Base-by-base conservation (phyloP, 225 moss, liverwort and hornwort species). In the Polytrichum formosum region DNA sequence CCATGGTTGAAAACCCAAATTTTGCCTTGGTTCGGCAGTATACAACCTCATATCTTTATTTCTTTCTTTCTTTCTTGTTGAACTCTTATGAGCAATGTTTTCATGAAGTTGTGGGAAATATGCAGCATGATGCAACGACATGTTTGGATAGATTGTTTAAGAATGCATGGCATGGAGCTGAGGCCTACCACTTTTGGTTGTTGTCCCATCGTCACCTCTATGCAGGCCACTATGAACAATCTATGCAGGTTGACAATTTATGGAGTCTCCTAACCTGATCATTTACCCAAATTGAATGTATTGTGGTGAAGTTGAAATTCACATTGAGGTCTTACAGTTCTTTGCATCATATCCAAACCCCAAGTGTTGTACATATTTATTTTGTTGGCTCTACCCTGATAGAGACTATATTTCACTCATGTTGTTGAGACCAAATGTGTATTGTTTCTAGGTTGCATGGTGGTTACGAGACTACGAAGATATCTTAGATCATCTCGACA, bases 101-200 rank as follows among this genome's bases (percentile, higher is more conserved):
- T 22, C 60, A 8, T 26, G 26, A 22, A 61, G 10, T n/a, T 21
- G 60, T n/a, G 21, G 7, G 60, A 26, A 28, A 64, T 9, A 27
- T 83, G 77, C 76, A 94, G 94, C 75, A 81, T 62, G 85, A 91
- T 35, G 83, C 81, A 69, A 82, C 86, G 27, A 37, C 78, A 74
- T 80, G 65, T 1, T 71, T 81, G 66, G 80, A 97, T 64, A 80
- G 60, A 64, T 80, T 82, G 22, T 63, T 82, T 22, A 87, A 86
- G 66, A 72, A 90, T 67, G 77, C 90, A 1, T 95, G 95, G 95
- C 93, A 94, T 83, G 94, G 89, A 78, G 96, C 96, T 25, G 92
- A 97, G 74, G 96, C 92, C 18, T 97, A 92, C 77, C 96, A 97
- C 69, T 82, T 93, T 65, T 97, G 89, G 94, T 30, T 94, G 61